Base-by-base conservation (phyloP, 495 filamentous ascomycete species). In the Lichenothelia convexa region DNA sequence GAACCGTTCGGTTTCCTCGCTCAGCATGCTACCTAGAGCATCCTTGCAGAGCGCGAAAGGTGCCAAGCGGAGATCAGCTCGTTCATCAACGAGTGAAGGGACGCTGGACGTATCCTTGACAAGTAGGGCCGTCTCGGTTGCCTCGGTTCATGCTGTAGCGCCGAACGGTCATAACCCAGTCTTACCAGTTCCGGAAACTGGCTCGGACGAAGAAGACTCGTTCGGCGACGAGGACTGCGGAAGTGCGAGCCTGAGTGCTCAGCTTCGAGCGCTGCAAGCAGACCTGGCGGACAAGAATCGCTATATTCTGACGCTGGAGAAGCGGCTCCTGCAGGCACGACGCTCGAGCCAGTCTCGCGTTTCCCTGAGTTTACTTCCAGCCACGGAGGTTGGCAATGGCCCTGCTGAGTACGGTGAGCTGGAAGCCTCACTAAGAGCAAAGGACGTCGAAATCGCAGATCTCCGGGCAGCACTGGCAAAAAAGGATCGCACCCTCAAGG, bases 271-370 rank as follows among this genome's bases (percentile, higher is more conserved):
- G 1, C 62, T 97, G 24, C 91, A 91, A 53, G 76, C 84, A n/a
- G 89, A 95, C 55, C 69, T 97, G 6, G 67, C 66, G 8, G 91
- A 95, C 58, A 94, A 92, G 59, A 93, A 91, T 45, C 80, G 91
- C 29, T 97, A 97, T 53, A 93, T 95, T 43, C 68, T 77, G 18
- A 94, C 87, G 0, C 61, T 97, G 2, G 89, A 97, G 61, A 83
- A 87, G 49, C 74, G 89, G 6, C 62, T 97, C 0, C 64, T 95
- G 12, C 89, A 97, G 50, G 89, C 91, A 17, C 68, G 91, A 36
- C 75, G 89, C 17, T 82, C 83, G 7, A 93, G 86, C 55, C 83
- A 91, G 36, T 82, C 80, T 2, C 70, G 86, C 18, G 74, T 86
- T 34, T 89, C 82, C 21, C 67, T 76, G 21, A 18, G n/a, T 1